Percentiles rank a stretch among this genome's conserved stretches.
Evolutionary conservation across 1,139 yeast genomes (phyloP).

Genomic region (Insectozyma bohioensis): DNA sequence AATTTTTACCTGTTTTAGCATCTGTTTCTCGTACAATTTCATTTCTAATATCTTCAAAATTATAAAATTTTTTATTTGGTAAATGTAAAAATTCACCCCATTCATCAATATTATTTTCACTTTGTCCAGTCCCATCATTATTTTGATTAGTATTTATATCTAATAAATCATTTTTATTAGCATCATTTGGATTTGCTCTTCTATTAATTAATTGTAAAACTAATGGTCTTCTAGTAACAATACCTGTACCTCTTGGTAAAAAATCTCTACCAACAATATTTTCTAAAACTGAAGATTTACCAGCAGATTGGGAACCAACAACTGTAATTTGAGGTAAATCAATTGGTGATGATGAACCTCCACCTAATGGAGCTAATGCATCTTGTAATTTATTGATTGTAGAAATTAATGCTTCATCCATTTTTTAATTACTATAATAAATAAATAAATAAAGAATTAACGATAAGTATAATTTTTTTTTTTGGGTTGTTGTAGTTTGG

Average conservation of each 20-base stretch:
- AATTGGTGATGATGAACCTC: constrained; percentile 78
- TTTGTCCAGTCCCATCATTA: constrained; percentile 48
- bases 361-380: constrained; percentile 92
- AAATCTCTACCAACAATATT: constrained; percentile 95
- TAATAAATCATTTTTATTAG: constrained; percentile 26
- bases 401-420: constrained; percentile 89
- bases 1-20: constrained; percentile 86
- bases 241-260: constrained; percentile 93
- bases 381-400: constrained; percentile 92
- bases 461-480: neutral
- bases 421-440: constrained; percentile 21
- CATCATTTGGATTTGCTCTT: constrained; percentile 38
- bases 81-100: constrained; percentile 98
- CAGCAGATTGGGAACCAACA: constrained; percentile 93
- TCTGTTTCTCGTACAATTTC: constrained; percentile 95
- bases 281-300: constrained; percentile 90
- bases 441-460: constrained; percentile 1
- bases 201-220: constrained; percentile 78
- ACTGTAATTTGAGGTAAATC: constrained; percentile 97
- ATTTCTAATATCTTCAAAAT: constrained; percentile 86
- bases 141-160: constrained; percentile 37
- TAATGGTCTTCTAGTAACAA: constrained; percentile 91
- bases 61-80: constrained; percentile 84
- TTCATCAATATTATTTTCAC: constrained; percentile 84
- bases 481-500: too few species aligned